Evolutionary conservation across 148 eudicot genomes (phyloP).

Genomic region (Diospyros lotus): DNA sequence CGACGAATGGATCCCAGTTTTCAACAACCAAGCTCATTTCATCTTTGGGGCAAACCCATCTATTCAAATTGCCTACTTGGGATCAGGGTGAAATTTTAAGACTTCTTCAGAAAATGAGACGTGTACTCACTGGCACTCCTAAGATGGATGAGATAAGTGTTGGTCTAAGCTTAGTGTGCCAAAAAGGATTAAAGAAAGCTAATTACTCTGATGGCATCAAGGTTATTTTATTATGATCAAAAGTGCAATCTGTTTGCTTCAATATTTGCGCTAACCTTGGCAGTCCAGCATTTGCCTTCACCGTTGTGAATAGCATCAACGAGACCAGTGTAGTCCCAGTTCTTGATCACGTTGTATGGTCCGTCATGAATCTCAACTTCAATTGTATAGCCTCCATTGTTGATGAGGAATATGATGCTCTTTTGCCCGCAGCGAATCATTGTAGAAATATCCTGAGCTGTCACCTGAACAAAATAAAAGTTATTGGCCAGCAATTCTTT

Average conservation of each 20-base stretch:
- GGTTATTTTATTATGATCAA: background rate
- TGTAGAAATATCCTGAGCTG: constrained; percentile 82
- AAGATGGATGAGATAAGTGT: too few species aligned
- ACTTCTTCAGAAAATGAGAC: too few species aligned
- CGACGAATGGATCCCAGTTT: background rate
- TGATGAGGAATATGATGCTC: constrained; percentile 74
- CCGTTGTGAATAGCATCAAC: constrained; percentile 66
- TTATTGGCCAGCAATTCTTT: background rate
- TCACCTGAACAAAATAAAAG: constrained; percentile 41
- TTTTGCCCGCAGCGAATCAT: constrained; percentile 74
- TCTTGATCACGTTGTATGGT: constrained; percentile 79
- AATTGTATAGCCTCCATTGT: constrained; percentile 81
- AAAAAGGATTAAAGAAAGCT: background rate
- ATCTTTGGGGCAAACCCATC: too few species aligned
- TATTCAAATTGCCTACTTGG: too few species aligned
- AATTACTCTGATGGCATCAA: too few species aligned
- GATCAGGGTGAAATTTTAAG: too few species aligned
- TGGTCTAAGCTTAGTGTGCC: background rate
- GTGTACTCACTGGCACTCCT: too few species aligned
- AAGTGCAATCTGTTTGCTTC: background rate
- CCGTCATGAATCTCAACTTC: constrained; percentile 92
- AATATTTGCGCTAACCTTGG: constrained; percentile 41
- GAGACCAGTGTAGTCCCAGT: constrained; percentile 72
- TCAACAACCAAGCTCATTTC: background rate
- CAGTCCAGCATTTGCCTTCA: constrained; percentile 71